Base-by-base conservation (phyloP, 352 stramenopile species). In the Phytophthora rubi region DNA sequence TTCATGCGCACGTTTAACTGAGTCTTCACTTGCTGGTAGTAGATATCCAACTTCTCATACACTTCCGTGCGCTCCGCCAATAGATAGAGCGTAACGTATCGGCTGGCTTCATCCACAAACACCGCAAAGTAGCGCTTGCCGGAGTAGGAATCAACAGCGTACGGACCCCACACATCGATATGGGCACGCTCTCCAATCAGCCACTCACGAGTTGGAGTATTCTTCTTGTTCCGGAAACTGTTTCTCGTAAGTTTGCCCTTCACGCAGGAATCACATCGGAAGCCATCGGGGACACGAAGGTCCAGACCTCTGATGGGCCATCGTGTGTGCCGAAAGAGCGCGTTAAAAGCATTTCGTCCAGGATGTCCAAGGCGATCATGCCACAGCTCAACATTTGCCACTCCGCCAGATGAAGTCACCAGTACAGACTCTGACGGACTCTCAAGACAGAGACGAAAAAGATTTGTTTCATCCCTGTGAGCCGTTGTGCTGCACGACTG, bases 1-100 rank as follows among this genome's bases (percentile, higher is more conserved):
- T 76, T 71, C 58, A 76, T 71, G 6, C 62, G 39, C 1, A 71
- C 45, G 6, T 63, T 37, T 21, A 61, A 44, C 37, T 71, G 68
- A 9, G 51, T 54, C 57, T 68, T 59, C 0, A 71, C 53, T n/a
- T 47, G 39, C 21, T 62, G 23, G 32, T 59, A 62, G 23, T 76
- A 76, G 15, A 56, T n/a, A 12, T 55, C 39, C 44, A 71, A 68
- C 26, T 67, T 59, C 15, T 65, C 39, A 49, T 71, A 76, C 2
- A 71, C 6, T 18, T 76, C 68, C 3, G 68, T 65, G 16, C 62
- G 57, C 32, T 62, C 15, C 26, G 60, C 53, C 9, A 75, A 9
- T 8, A 69, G 21, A 18, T 57, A 58, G 7, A 75, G 6, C 53
- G 45, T 67, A 10, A 52, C 48, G 48, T 62, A 70, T 4, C 67